Percentiles rank a stretch among this genome's conserved stretches.
These are phyloP conservation scores for Thelephora aurantiotincta DNA, from an alignment of 768 basidiomycete species.

Conservation along the genomic window DNA sequence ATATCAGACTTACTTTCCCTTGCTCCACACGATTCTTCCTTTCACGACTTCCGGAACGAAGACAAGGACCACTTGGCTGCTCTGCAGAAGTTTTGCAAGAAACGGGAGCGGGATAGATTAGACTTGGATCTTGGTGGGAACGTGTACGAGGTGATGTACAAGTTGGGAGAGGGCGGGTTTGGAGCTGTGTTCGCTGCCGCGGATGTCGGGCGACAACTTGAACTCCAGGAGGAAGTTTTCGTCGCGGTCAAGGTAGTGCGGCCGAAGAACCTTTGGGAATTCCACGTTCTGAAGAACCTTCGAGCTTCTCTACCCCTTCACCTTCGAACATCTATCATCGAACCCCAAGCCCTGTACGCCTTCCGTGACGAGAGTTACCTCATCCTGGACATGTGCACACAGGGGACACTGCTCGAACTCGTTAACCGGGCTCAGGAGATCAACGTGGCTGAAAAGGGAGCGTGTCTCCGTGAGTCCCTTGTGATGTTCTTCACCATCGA, in stretches of 20 bases:
- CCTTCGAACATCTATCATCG: slow-evolving; percentile 55
- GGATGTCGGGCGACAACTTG: slow-evolving; percentile 27
- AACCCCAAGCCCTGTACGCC: slow-evolving; percentile 67
- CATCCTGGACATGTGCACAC: slow-evolving; percentile 74
- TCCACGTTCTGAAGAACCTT: slow-evolving; percentile 66
- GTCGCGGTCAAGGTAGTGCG: slow-evolving; percentile 88
- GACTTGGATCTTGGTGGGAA: slow-evolving; percentile 47
- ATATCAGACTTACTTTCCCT: slow-evolving; percentile 49
- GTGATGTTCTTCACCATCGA: slow-evolving; percentile 94
- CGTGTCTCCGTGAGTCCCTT: slow-evolving; percentile 80
- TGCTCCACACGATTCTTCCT: slow-evolving; percentile 44
- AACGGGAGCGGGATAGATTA: slow-evolving; percentile 19
- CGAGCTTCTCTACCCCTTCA: slow-evolving; percentile 49
- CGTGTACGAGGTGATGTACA: slow-evolving; percentile 61
- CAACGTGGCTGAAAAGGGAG: slow-evolving; percentile 68
- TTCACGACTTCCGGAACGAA: slow-evolving; percentile 40
- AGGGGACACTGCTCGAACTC: slow-evolving; percentile 84
- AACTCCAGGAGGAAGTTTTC: slow-evolving; percentile 37
- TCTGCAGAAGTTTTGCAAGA: slow-evolving; percentile 60
- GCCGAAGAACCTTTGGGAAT: slow-evolving; percentile 88
- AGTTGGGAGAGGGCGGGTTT: slow-evolving; percentile 94
- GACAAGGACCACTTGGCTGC: slow-evolving; percentile 46
- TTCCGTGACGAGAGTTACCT: slow-evolving; percentile 86
- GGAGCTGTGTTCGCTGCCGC: slow-evolving; percentile 87
- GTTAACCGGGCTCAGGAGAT: slow-evolving; percentile 73